Evolutionary conservation across 805 yeast species (phyloP).

Genomic region (Isabelozyma heimii): DNA sequence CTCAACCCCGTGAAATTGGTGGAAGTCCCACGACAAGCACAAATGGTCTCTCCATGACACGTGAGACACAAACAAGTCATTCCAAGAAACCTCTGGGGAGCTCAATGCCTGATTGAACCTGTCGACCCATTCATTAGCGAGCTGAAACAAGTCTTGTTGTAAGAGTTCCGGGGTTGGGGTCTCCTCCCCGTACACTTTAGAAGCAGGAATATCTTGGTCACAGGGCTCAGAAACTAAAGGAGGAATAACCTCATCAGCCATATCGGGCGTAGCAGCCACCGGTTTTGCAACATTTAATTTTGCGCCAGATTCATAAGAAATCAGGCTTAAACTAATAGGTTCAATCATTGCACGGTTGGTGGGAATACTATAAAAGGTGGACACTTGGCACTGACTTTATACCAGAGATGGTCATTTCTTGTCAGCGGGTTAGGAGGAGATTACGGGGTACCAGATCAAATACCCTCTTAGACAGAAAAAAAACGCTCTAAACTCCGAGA

Average conservation of each 20-base stretch:
- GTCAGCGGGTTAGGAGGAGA: too few species aligned
- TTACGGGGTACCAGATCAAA: too few species aligned
- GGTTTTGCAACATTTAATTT: neutral
- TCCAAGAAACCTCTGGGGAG: neutral
- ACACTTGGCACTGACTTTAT: too few species aligned
- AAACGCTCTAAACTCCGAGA: too few species aligned
- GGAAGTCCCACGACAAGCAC: slow-evolving; percentile 28
- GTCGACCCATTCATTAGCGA: slow-evolving; percentile 26
- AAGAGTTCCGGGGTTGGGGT: slow-evolving; percentile 22
- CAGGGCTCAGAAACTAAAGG: slow-evolving; percentile 11
- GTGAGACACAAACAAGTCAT: slow-evolving; percentile 15
- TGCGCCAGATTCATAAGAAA: too few species aligned
- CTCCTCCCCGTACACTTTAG: slow-evolving; percentile 16
- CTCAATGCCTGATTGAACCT: slow-evolving; percentile 22
- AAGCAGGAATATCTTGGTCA: slow-evolving; percentile 9
- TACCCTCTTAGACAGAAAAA: too few species aligned
- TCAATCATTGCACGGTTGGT: too few species aligned
- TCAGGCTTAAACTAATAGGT: too few species aligned
- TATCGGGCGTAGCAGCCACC: slow-evolving; percentile 7
- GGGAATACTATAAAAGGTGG: too few species aligned
- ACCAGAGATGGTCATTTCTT: too few species aligned
- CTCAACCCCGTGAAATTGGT: slow-evolving; percentile 26
- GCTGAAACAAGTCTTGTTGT: slow-evolving; percentile 15
- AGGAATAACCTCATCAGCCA: slow-evolving; percentile 13
- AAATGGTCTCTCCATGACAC: slow-evolving; percentile 39